These are phyloP conservation scores for Xanthoceras sorbifolium DNA, from an alignment of 345 rosid species.

Conservation along the genomic window DNA sequence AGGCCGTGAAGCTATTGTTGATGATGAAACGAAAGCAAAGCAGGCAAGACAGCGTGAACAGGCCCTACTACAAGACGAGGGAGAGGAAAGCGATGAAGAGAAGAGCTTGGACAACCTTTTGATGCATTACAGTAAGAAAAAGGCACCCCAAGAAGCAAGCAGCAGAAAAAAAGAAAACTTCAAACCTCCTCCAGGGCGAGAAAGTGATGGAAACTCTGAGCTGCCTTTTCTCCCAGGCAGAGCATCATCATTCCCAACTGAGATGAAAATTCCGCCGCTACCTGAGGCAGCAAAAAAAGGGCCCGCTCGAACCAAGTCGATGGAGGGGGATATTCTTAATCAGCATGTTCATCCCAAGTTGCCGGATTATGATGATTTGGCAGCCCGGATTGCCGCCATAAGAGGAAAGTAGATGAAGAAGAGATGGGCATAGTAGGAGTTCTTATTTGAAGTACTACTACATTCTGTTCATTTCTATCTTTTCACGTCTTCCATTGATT, in stretches of 20 bases:
- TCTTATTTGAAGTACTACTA: not conserved
- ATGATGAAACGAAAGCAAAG: not conserved
- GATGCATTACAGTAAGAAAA: slow-evolving; percentile 41
- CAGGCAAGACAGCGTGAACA: slow-evolving; percentile 7
- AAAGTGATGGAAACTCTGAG: slow-evolving; percentile 33
- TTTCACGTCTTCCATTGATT: not conserved
- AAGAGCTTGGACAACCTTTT: slow-evolving; percentile 39
- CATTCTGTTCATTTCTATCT: not conserved
- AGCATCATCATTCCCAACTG: slow-evolving; percentile 15
- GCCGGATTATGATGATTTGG: slow-evolving; percentile 60
- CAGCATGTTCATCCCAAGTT: slow-evolving; percentile 56
- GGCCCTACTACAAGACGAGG: slow-evolving; percentile 4
- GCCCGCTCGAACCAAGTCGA: slow-evolving; percentile 38
- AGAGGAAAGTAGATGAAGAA: slow-evolving; percentile 22
- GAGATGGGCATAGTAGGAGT: not conserved
- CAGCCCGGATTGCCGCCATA: slow-evolving; percentile 48
- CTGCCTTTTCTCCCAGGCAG: slow-evolving; percentile 27
- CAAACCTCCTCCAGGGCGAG: slow-evolving; percentile 3
- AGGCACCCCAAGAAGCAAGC: slow-evolving; percentile 25
- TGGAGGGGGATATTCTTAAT: slow-evolving; percentile 28
- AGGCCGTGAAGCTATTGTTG: slow-evolving; percentile 20
- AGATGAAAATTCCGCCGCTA: not conserved
- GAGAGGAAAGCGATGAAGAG: slow-evolving; percentile 30
- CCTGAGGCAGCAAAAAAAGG: not conserved
- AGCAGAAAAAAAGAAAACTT: slow-evolving; percentile 12